Percentiles rank a stretch among this genome's conserved stretches.
Conservation (phyloP, 495 filamentous ascomycete genomes). For the Podospora sp. region DNA sequence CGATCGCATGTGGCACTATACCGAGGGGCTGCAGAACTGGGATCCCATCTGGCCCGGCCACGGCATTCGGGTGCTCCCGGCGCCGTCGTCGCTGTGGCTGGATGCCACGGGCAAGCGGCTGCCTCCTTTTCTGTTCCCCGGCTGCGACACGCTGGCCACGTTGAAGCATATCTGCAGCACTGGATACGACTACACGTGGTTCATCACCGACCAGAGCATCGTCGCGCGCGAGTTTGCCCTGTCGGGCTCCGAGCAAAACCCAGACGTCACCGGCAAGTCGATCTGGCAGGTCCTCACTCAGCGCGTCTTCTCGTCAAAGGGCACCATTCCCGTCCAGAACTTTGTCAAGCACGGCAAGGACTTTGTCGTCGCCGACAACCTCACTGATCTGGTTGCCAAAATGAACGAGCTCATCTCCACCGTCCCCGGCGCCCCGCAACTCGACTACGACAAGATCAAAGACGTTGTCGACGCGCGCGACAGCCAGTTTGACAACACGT, state of each 20-base stretch:
- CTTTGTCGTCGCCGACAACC: conserved; percentile 51
- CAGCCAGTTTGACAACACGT: conserved; percentile 50
- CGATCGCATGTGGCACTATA: conserved; percentile 60
- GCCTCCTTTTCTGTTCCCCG: conserved; percentile 52
- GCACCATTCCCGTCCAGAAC: conserved; percentile 50
- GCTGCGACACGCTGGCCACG: conserved; percentile 53
- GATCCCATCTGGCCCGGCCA: conserved; percentile 55
- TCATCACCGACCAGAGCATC: conserved; percentile 54
- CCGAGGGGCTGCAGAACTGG: conserved; percentile 56
- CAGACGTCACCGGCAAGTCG: conserved; percentile 54
- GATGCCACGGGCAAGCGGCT: conserved; percentile 55
- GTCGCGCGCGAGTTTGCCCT: conserved; percentile 56
- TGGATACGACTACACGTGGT: conserved; percentile 59
- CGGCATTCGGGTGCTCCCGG: conserved; percentile 54
- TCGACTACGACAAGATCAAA: conserved; percentile 42
- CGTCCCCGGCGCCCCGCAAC: conserved; percentile 35
- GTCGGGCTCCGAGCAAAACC: conserved; percentile 58
- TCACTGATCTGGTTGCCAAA: conserved; percentile 47
- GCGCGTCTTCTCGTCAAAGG: conserved; percentile 50
- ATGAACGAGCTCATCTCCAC: conserved; percentile 52
- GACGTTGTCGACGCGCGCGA: conserved; percentile 50
- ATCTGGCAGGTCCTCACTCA: conserved; percentile 47
- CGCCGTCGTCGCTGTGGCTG: conserved; percentile 56
- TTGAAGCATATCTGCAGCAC: conserved; percentile 56
- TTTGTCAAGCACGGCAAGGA: conserved; percentile 54